These are phyloP conservation scores for Calvatia gigantea DNA, from an alignment of 768 basidiomycete species.

Conservation along the genomic window DNA sequence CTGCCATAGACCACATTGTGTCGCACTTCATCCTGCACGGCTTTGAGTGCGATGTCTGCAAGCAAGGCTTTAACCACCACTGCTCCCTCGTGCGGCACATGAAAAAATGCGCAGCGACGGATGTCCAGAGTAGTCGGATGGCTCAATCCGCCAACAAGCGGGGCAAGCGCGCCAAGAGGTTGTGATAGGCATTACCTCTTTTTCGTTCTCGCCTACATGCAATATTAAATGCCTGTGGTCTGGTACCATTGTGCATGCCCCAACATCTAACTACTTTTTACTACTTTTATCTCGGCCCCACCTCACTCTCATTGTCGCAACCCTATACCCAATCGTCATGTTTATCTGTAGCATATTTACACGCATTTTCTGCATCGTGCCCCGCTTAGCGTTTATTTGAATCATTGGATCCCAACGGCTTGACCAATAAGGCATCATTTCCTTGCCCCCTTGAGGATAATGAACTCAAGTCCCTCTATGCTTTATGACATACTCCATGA, in stretches of 20 bases:
- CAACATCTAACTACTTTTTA: background rate
- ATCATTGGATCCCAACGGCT: too few species aligned
- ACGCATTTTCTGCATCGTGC: background rate
- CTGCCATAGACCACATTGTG: background rate
- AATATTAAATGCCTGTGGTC: background rate
- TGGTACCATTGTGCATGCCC: background rate
- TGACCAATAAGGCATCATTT: too few species aligned
- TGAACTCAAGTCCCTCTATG: too few species aligned
- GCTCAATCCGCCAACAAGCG: background rate
- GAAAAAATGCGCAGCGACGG: background rate
- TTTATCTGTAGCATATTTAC: background rate
- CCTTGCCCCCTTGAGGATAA: too few species aligned
- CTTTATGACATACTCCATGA: too few species aligned
- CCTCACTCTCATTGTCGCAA: background rate
- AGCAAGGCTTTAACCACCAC: background rate
- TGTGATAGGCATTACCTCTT: background rate
- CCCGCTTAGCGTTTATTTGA: background rate
- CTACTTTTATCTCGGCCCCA: background rate
- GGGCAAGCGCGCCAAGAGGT: background rate
- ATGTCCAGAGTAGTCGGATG: too few species aligned
- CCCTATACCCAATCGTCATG: background rate
- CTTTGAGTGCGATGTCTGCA: background rate
- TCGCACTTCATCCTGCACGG: background rate
- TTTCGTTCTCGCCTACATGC: background rate
- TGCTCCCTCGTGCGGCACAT: background rate